A percentile compares a stretch with the other conserved stretches of the same genome.
phyloP scores from a whole-genome alignment of 306 rosid species.

The Ceratonia siliqua region DNA sequence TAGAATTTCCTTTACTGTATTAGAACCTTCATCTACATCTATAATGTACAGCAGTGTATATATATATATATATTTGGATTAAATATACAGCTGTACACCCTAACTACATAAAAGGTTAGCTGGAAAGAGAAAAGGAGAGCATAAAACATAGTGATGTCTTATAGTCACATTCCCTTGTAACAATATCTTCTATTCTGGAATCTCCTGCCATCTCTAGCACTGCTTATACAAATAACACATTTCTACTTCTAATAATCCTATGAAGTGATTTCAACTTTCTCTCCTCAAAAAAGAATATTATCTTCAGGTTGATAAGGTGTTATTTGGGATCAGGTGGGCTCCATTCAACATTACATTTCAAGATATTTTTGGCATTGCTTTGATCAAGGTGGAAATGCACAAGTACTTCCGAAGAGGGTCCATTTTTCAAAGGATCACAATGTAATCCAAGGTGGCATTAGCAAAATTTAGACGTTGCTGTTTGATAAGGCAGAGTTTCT shows the following conservation, averaged over 20 bases:
- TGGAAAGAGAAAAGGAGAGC: not conserved
- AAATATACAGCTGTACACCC: not conserved
- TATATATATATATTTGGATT: not conserved
- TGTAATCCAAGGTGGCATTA: too few relatives aligned
- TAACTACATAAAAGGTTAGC: not conserved
- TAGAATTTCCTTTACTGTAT: not conserved
- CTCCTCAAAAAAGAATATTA: too few relatives aligned
- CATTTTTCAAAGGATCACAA: too few relatives aligned
- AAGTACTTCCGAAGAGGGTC: too few relatives aligned
- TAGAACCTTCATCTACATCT: constrained; percentile 1
- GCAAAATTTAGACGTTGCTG: too few relatives aligned
- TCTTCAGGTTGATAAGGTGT: too few relatives aligned
- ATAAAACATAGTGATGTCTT: not conserved
- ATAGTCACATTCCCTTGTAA: not conserved
- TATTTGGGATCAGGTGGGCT: too few relatives aligned
- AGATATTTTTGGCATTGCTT: too few relatives aligned
- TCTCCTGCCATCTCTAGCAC: not conserved
- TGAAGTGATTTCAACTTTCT: too few relatives aligned
- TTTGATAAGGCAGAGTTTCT: too few relatives aligned
- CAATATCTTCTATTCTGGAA: not conserved
- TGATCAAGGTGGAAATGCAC: too few relatives aligned
- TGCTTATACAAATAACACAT: not conserved
- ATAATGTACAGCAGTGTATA: not conserved
- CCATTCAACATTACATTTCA: too few relatives aligned
- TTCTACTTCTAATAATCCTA: not conserved